Conservation (phyloP, 257 asterid genomes). For the Anisodus tanguticus region DNA sequence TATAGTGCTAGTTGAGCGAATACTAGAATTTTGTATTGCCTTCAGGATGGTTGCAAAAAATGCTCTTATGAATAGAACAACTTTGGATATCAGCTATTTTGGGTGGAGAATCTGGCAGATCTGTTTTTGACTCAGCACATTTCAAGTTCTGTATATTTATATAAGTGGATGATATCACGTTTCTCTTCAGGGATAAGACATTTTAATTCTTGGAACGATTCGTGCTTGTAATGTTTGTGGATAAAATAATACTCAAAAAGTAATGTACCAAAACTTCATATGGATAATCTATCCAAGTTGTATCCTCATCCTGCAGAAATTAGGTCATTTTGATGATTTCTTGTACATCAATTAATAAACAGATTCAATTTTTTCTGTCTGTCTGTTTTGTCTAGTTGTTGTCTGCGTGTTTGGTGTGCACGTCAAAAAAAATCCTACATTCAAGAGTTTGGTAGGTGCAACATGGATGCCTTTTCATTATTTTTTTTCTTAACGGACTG, state of each 20-base stretch:
- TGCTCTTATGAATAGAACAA: not conserved
- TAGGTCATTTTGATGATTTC: not conserved
- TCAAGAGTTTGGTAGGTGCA: not conserved
- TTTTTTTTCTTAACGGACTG: not conserved
- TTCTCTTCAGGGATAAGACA: not conserved
- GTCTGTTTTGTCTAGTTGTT: conserved; percentile 7
- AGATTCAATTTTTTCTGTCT: not conserved
- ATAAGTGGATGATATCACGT: not conserved
- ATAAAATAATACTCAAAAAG: not conserved
- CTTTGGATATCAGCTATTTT: not conserved
- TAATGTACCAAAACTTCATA: not conserved
- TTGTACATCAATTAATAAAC: not conserved
- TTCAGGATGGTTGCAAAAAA: not conserved
- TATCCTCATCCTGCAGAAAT: not conserved
- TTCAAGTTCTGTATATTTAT: not conserved
- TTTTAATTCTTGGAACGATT: not conserved
- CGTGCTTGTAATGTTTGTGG: not conserved
- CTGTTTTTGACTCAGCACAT: not conserved
- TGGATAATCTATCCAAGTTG: not conserved
- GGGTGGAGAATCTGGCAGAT: not conserved
- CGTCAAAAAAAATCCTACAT: not conserved
- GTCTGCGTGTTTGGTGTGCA: not conserved
- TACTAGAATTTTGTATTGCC: not conserved
- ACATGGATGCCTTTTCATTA: not conserved
- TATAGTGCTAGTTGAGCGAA: not conserved